Base-by-base conservation (phyloP, 352 stramenopile genomes). In the Phytophthora podocarpi region DNA sequence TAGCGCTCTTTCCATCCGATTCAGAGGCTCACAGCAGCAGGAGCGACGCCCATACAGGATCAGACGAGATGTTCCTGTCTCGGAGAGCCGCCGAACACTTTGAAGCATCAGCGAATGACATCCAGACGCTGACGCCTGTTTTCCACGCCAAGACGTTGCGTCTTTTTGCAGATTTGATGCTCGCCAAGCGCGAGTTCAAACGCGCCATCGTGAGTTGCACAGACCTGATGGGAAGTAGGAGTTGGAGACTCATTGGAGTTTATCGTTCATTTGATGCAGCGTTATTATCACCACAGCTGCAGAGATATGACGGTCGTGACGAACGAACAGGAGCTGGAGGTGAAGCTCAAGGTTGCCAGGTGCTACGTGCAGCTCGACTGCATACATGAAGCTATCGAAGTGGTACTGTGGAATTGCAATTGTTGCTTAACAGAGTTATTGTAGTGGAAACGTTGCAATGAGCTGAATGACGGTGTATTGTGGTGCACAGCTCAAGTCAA, bases 81-180 rank as follows among this genome's bases (percentile, higher is more conserved):
- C 36, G 54, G 32, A 47, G 36, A 39, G 9, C 24, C 1, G 10
- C 20, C 2, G 40, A 54, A 3, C 30, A 39, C 12, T 37, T 52
- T 32, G 36, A 40, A 41, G 9, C 32, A 39, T 20, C 28, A 16
- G 8, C 30, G 34, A 37, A 9, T 5, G 27, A 51, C 18, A 34
- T 37, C 10, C 42, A 16, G 18, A 53, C 16, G 27, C 43, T 73
- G 28, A 52, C 58, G 27, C 49, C 67, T 47, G 53, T 42, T 26
- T 92, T 92, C 58, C 83, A 92, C 49, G 75, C 72, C 43, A 81
- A 80, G 27, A 85, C 67, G 15, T 72, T 79, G 39, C 54, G 63
- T 11, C 66, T 92, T 16, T 87, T 89, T 70, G 85, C 68, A 18
- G 85, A 95, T 56, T 59, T 91, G 54, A 72, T 95, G 45, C 36